Evolutionary conservation across 2,329 filamentous ascomycete genomes (phyloP), one percentile per base, ranked within the genome.

Genomic region (Diaporthe vaccinii): DNA sequence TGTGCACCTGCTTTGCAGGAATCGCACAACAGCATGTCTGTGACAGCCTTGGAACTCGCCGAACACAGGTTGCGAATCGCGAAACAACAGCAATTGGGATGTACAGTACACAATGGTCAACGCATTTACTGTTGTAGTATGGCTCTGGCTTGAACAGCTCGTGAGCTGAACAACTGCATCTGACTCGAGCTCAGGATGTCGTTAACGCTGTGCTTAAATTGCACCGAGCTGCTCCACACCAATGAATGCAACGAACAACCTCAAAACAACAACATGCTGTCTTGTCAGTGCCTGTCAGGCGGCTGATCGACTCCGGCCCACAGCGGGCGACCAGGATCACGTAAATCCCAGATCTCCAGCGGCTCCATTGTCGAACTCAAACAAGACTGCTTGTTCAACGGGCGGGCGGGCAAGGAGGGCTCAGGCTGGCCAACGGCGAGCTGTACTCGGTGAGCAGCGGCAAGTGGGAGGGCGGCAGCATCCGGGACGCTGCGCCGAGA

Each of bases 201-300:
- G 6, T 68, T 53, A 36, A 69, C 65, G 65, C 65, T 28, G 49
- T 41, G 34, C 65, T 69, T 17, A 69, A 55, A 69, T 69, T 69
- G 34, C 65, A 55, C 65, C 65, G 5, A 41, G 49, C 34, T 55
- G 65, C 65, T 69, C 65, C 65, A 69, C 65, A 69, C 65, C 65
- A 69, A 55, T 69, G 49, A 69, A 28, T 25, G 46, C 49, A n/a
- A 28, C 46, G 25, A 49, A 41, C 34, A 31, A 41, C 34, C 5
- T 10, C 25, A 55, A 31, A 34, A 9, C n/a, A 20, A 25, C 65
- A 69, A 22, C 36, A 22, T 46, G 41, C 49, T 53, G 49, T 31
- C 65, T 4, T 55, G 49, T 39, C 65, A 69, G n/a, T 22, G 49
- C 65, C 65, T 69, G 65, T 69, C 49, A 55, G 34, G 65, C 65